Evolutionary conservation across 805 yeast species (phyloP).

Genomic region (Yamadazyma takamatsuzukensis): DNA sequence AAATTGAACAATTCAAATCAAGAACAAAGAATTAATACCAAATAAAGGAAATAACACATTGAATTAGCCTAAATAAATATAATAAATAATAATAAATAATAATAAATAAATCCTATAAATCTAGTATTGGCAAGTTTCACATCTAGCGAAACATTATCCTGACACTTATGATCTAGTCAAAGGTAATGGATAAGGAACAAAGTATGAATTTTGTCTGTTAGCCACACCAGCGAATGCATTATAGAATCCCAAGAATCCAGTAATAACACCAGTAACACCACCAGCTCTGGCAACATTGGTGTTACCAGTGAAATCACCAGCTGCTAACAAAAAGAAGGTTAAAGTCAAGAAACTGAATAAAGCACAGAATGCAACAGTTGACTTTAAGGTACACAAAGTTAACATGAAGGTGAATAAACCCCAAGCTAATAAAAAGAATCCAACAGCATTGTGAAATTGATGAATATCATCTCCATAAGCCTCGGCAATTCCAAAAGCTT

Average conservation of each 20-base stretch:
- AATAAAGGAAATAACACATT: too few species aligned
- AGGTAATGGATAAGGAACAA: constrained; percentile 26
- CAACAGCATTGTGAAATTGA: constrained; percentile 30
- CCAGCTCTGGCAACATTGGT: constrained; percentile 32
- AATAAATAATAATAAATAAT: constrained; percentile 1
- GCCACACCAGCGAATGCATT: constrained; percentile 41
- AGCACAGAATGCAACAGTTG: constrained; percentile 33
- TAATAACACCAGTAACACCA: constrained; percentile 40
- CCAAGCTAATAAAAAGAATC: constrained; percentile 38
- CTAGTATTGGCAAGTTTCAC: too few species aligned
- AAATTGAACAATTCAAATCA: too few species aligned
- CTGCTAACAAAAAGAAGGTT: constrained; percentile 34
- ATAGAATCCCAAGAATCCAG: constrained; percentile 37
- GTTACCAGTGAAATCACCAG: constrained; percentile 28
- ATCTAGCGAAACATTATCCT: too few species aligned
- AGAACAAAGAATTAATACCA: too few species aligned
- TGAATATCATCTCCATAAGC: constrained; percentile 26
- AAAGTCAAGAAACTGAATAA: constrained; percentile 29
- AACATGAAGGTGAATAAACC: constrained; percentile 38
- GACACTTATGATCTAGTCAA: constrained; percentile 12
- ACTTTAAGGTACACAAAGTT: constrained; percentile 31
- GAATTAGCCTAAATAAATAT: too few species aligned
- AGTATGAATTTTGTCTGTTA: constrained; percentile 30
- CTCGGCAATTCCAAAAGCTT: constrained; percentile 28
- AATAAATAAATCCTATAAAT: constrained; percentile 3